Evolutionary conservation across 2,329 filamentous ascomycete genomes (phyloP).

Genomic region (Neonectria hederae): DNA sequence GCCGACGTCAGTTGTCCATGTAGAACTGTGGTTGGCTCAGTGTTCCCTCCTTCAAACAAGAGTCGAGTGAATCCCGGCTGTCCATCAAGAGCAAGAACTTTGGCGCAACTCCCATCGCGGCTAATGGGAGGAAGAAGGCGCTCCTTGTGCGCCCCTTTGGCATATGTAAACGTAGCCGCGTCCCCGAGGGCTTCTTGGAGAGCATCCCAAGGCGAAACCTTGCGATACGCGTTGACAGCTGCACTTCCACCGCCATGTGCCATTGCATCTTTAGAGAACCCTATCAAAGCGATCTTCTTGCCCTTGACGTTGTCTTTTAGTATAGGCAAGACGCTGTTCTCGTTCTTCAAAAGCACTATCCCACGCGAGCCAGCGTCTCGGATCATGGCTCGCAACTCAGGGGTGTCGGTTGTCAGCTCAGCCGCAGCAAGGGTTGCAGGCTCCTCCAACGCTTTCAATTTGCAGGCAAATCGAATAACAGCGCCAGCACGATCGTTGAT

Average conservation of each 20-base stretch:
- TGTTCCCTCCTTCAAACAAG: slow-evolving; percentile 35
- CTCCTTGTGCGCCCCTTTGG: slow-evolving; percentile 37
- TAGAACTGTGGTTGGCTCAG: slow-evolving; percentile 27
- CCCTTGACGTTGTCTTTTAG: slow-evolving; percentile 35
- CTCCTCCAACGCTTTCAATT: slow-evolving; percentile 33
- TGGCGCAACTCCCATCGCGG: slow-evolving; percentile 29
- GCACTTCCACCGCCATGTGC: slow-evolving; percentile 47
- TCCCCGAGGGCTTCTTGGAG: slow-evolving; percentile 36
- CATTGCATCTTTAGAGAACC: slow-evolving; percentile 44
- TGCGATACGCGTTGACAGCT: slow-evolving; percentile 45
- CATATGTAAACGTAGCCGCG: slow-evolving; percentile 35
- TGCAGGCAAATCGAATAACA: slow-evolving; percentile 44
- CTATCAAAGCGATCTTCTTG: slow-evolving; percentile 45
- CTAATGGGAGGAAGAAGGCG: slow-evolving; percentile 30
- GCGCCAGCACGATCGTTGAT: slow-evolving; percentile 44
- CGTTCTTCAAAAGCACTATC: slow-evolving; percentile 72
- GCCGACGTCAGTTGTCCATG: slow-evolving; percentile 34
- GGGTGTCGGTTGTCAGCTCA: slow-evolving; percentile 27
- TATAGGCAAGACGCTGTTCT: slow-evolving; percentile 63
- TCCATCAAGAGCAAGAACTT: slow-evolving; percentile 41
- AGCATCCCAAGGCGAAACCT: slow-evolving; percentile 45
- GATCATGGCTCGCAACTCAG: slow-evolving; percentile 40
- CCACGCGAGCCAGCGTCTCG: slow-evolving; percentile 53
- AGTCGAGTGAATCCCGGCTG: slow-evolving; percentile 42
- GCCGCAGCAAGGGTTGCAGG: slow-evolving; percentile 12